These are phyloP conservation scores for Salicornia ramosissima DNA, from an alignment of 148 eudicot genomes.

Conservation along the genomic window DNA sequence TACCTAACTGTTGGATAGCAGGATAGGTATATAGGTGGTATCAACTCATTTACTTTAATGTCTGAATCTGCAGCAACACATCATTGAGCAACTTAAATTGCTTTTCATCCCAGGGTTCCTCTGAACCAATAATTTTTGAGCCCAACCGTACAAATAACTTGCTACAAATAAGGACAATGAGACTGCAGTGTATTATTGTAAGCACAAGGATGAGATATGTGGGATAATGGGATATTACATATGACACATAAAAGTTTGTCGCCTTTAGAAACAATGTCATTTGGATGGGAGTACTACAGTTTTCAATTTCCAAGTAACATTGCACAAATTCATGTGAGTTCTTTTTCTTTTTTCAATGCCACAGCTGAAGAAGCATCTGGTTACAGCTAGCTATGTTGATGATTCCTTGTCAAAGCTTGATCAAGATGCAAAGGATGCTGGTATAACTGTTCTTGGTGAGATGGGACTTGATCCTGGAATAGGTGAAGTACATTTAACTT, in stretches of 20 bases:
- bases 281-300: background rate
- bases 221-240: background rate
- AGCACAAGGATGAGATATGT: too few relatives aligned
- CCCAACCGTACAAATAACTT: too few relatives aligned
- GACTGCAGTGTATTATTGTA: too few relatives aligned
- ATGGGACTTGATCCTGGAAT: conserved; percentile 99
- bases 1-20: too few relatives aligned
- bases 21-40: too few relatives aligned
- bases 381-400: conserved; percentile 91
- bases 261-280: background rate
- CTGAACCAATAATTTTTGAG: too few relatives aligned
- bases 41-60: too few relatives aligned
- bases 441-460: conserved; percentile 85
- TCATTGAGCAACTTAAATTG: too few relatives aligned
- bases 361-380: conserved; percentile 85
- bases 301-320: background rate
- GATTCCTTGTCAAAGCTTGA: conserved; percentile 76
- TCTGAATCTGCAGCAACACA: too few relatives aligned
- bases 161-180: too few relatives aligned
- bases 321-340: background rate
- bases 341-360: conserved; percentile 21
- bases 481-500: too few relatives aligned
- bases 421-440: conserved; percentile 67
- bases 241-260: background rate
- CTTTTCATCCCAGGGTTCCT: too few relatives aligned